phyloP scores from a whole-genome alignment of 495 filamentous ascomycete genomes.

The Copromyces sp. region DNA sequence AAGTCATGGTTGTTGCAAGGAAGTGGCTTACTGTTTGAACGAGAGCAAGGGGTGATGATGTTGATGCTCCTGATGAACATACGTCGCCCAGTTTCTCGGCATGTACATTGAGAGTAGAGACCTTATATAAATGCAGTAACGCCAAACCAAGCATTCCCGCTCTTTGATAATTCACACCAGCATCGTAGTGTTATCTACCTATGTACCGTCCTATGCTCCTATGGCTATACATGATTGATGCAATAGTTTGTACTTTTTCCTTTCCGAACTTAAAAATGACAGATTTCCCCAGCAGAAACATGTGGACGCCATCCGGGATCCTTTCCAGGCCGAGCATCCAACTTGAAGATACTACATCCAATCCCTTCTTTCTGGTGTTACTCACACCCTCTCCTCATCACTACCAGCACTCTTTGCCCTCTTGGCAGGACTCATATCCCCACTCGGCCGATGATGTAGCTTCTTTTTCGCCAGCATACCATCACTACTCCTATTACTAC shows the following conservation, averaged over 20 bases:
- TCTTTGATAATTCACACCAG: neutral
- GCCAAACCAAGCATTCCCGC: no score
- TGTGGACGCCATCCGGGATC: neutral
- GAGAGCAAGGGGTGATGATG: neutral
- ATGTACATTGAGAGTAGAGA: no score
- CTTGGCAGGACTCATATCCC: constrained; percentile 27
- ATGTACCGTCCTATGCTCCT: neutral
- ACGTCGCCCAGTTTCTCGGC: no score
- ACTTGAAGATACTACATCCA: neutral
- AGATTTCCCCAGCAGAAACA: neutral
- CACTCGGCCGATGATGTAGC: constrained; percentile 21
- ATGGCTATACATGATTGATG: neutral
- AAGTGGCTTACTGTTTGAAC: constrained; percentile 8
- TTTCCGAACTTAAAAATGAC: neutral
- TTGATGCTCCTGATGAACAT: no score
- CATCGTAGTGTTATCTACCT: neutral
- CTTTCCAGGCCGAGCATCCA: neutral
- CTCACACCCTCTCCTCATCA: neutral
- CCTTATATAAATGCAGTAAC: no score
- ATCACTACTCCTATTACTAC: neutral
- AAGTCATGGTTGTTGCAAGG: constrained; percentile 1
- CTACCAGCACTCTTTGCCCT: constrained; percentile 7
- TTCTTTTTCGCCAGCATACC: constrained; percentile 11
- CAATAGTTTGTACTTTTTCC: neutral
- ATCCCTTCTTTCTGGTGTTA: neutral